Base-by-base conservation (phyloP, 805 yeast species). In the Candida adriatica region DNA sequence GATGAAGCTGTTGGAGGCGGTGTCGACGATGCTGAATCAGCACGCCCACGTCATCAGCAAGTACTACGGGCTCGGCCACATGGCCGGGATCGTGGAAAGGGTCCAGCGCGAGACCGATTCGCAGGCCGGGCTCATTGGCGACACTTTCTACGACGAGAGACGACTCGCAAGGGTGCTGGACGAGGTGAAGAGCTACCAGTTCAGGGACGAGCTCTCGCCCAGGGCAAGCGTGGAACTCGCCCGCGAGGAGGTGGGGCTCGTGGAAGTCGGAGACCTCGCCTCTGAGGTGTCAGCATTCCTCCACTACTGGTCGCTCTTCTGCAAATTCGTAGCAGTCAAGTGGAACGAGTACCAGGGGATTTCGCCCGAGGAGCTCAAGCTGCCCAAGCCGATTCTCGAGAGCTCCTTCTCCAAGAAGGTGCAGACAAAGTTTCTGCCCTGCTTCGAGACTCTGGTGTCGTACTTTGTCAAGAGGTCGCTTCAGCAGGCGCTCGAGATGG, bases 41-140 rank as follows among this genome's bases (percentile, higher is more conserved):
- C 97, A 92, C 53, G 74, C 92, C 0, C 79, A 78, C 8, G 70
- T 92, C 24, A 86, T 92, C 17, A 71, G 68, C 25, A 67, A 66
- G 29, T 80, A 78, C 50, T 92, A 92, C 50, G 94, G 90, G 13
- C 39, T 43, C 4, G 41, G 59, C 8, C 76, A 78, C 11, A 76
- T 88, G 65, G 59, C 68, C 3, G 67, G 68, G 20, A 87, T 90
- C 8, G 67, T 88, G 44, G 73, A 70, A 13, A 72, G 73, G 30
- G 79, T 92, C 19, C 95, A 90, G 56, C 64, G 72, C 30, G 98
- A 92, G 51, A 79, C 92, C 18, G 98, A 92, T 51, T 66, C 88
- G n/a, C 98, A 92, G 51, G 79, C 90, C 16, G 94, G 94, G 1
- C 63, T 92, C 26, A 82, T 92, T 4, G 66, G 83, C 33, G 97